These are phyloP conservation scores for Plasmodium yoelii DNA, from an alignment of 169 alveolate genomes.

Conservation along the genomic window DNA sequence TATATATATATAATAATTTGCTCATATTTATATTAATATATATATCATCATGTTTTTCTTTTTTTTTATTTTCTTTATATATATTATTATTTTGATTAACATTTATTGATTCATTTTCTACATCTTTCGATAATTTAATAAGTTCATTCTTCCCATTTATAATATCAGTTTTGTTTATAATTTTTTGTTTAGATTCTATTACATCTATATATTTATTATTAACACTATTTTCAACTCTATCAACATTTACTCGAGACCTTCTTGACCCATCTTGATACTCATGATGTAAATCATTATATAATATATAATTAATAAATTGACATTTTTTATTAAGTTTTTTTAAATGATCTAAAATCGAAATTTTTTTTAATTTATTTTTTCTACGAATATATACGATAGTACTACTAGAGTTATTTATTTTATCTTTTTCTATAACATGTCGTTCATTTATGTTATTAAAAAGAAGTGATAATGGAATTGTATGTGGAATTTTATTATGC, in stretches of 20 bases:
- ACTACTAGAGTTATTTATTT: slow-evolving; percentile 24
- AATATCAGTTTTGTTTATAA: background rate
- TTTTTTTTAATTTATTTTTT: slow-evolving; percentile 53
- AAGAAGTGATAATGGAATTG: slow-evolving; percentile 39
- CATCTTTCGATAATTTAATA: background rate
- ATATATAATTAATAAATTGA: slow-evolving; percentile 45
- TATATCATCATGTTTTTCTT: slow-evolving; percentile 7
- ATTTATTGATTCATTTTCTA: background rate
- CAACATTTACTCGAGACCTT: background rate
- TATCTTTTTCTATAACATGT: slow-evolving; percentile 34
- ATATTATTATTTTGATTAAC: background rate
- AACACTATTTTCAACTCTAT: no score
- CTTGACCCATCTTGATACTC: background rate
- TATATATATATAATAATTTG: slow-evolving; percentile 58
- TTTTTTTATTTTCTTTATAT: background rate
- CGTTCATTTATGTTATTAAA: slow-evolving; percentile 20
- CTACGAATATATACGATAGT: slow-evolving; percentile 54
- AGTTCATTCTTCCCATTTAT: background rate
- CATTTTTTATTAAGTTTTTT: slow-evolving; percentile 52
- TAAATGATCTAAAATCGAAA: slow-evolving; percentile 44
- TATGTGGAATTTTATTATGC: slow-evolving; percentile 40
- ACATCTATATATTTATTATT: background rate
- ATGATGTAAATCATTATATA: slow-evolving; percentile 22
- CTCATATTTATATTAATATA: slow-evolving; percentile 47
- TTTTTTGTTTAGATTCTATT: background rate